Conservation (phyloP, 352 stramenopile species). For the Phytophthora sp. region DNA sequence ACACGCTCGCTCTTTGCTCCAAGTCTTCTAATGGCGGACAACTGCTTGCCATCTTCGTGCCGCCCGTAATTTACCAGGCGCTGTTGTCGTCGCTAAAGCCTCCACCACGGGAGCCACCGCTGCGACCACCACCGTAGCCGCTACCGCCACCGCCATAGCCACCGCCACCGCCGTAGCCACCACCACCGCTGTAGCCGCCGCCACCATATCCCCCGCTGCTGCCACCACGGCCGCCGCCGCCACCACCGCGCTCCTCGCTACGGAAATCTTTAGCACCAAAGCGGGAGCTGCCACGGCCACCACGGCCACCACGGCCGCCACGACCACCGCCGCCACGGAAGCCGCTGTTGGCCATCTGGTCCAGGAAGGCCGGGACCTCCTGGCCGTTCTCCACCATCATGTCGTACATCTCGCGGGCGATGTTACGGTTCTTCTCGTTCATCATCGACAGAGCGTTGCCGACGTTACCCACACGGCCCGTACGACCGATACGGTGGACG, state of each 20-base stretch:
- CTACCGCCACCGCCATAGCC: slow-evolving; percentile 39
- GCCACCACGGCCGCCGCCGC: slow-evolving; percentile 37
- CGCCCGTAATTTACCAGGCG: slow-evolving; percentile 74
- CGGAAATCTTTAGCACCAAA: slow-evolving; percentile 91
- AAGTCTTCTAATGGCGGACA: slow-evolving; percentile 48
- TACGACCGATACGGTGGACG: slow-evolving; percentile 99
- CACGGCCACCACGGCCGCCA: slow-evolving; percentile 57
- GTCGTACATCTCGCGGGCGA: slow-evolving; percentile 97
- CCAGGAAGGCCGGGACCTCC: slow-evolving; percentile 94
- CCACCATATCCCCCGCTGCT: slow-evolving; percentile 21
- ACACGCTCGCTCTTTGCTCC: slow-evolving; percentile 44
- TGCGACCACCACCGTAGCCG: slow-evolving; percentile 37
- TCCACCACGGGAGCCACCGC: slow-evolving; percentile 45
- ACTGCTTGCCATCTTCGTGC: slow-evolving; percentile 49
- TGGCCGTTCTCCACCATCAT: slow-evolving; percentile 96
- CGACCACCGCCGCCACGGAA: slow-evolving; percentile 69
- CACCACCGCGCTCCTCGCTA: slow-evolving; percentile 68
- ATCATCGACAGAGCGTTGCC: slow-evolving; percentile 98
- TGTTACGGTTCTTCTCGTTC: slow-evolving; percentile 99
- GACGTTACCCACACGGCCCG: slow-evolving; percentile 97
- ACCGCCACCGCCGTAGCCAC: slow-evolving; percentile 33
- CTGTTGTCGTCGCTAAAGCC: slow-evolving; percentile 85
- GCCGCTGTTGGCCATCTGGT: slow-evolving; percentile 92
- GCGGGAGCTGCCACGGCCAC: slow-evolving; percentile 63
- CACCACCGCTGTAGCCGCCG: slow-evolving; percentile 34